Evolutionary conservation across 441 rosid species (phyloP), one percentile per base, ranked within the genome.

Genomic region (Populus trichocarpa): DNA sequence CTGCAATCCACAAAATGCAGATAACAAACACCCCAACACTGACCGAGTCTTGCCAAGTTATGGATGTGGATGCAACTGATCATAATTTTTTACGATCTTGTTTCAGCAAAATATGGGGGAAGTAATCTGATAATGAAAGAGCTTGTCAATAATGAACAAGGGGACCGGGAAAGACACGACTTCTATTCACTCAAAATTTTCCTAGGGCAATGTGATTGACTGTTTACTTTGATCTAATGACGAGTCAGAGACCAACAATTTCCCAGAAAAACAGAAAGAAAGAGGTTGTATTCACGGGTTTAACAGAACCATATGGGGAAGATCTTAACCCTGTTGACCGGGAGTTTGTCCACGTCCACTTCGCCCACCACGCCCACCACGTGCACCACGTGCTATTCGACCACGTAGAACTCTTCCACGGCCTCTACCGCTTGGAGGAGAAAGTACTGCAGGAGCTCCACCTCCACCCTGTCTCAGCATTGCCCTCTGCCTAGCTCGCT

Each of bases 401-500:
- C 85, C 96, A 40, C 97, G 96, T 26, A 74, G 78, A 26, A 69
- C 73, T 75, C 88, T 85, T 35, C 87, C 89, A 11, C 90, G 92
- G 70, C 87, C 94, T 50, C 16, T 77, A 69, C 53, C 53, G 23
- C 84, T 81, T 5, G 85, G 65, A 26, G 88, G 35, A 53, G 85
- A 42, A 40, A 76, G 66, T 26, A 80, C 85, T 75, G 86, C 84
- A 20, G 89, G 35, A 26, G 68, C 32, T 74, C 87, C 85, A 26
- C 88, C 89, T 77, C 90, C 89, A 7, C 87, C 89, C 85, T 81
- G 90, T 86, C 99, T 87, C 69, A 82, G 64, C 83, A 81, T 74
- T 16, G 94, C 89, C 42, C 88, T 82, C 81, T 87, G 87, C 79
- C 80, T 87, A 1, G 99, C 99, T 83, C 94, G 82, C 70, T 84